A percentile compares a stretch with the other conserved stretches of the same genome.
Evolutionary conservation across 768 basidiomycete species (phyloP).

Genomic region (Mycena chlorophos): DNA sequence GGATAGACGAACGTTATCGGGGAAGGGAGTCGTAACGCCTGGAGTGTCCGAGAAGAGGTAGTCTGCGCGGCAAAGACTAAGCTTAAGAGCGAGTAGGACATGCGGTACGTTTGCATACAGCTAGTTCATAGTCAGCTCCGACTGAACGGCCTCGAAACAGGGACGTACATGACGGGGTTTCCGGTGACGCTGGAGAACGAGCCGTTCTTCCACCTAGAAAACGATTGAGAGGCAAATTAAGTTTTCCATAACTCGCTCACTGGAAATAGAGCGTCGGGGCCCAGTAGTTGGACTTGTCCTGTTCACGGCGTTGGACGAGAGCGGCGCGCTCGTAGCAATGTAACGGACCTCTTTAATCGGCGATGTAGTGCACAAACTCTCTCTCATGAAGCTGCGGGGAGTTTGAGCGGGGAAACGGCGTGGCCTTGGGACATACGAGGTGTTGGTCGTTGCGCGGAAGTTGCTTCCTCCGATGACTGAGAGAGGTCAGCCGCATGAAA

Average conservation of each 20-base stretch:
- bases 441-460: conserved; percentile 44
- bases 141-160: not conserved
- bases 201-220: conserved; percentile 46
- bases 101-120: conserved; percentile 13
- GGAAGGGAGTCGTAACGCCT: conserved; percentile 52
- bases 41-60: conserved; percentile 49
- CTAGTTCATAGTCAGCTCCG: conserved; percentile 3
- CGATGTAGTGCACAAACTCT: conserved; percentile 53
- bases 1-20: conserved; percentile 46
- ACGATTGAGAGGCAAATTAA: not conserved
- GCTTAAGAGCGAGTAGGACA: not conserved
- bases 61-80: conserved; percentile 31
- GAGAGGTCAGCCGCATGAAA: not conserved
- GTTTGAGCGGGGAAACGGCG: no score
- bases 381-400: conserved; percentile 37
- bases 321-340: conserved; percentile 42
- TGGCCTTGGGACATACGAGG: no score
- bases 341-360: conserved; percentile 57
- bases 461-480: conserved; percentile 56
- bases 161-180: conserved; percentile 37
- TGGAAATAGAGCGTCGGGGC: conserved; percentile 50
- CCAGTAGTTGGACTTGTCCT: conserved; percentile 9
- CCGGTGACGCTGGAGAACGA: conserved; percentile 42
- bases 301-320: not conserved
- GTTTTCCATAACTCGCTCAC: conserved; percentile 27